phyloP scores from a whole-genome alignment of 2,329 filamentous ascomycete genomes.

The Xylaria sp. region DNA sequence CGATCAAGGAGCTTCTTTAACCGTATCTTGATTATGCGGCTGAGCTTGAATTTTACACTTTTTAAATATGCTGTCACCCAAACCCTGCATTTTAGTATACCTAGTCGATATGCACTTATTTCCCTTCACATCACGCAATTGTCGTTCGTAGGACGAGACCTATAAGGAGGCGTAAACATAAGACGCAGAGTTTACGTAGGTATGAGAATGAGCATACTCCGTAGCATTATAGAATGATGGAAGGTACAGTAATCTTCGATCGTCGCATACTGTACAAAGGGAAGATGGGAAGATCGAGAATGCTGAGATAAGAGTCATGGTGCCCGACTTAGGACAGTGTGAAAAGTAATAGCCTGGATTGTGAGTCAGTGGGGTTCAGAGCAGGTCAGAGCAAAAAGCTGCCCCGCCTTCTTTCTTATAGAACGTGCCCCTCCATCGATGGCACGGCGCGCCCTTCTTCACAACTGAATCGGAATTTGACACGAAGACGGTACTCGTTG shows the following conservation, averaged over 20 bases:
- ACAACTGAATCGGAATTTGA: neutral
- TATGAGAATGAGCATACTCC: neutral
- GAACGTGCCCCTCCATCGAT: neutral
- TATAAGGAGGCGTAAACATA: neutral
- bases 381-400: neutral
- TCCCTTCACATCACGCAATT: neutral
- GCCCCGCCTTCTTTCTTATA: constrained; percentile 6
- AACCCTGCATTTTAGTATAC: neutral
- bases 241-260: neutral
- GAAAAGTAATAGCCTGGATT: neutral
- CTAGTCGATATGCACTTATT: no score
- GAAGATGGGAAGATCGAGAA: no score
- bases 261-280: neutral
- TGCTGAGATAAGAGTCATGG: no score
- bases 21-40: neutral
- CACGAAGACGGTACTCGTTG: neutral
- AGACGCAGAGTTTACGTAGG: neutral
- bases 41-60: neutral
- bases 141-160: neutral
- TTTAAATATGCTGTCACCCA: neutral
- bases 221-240: neutral
- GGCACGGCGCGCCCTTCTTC: neutral
- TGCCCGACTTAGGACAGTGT: constrained; percentile 17
- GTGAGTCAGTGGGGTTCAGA: constrained; percentile 3
- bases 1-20: neutral